These are phyloP conservation scores for Pyrus betulifolia DNA, from an alignment of 306 rosid species.

Conservation along the genomic window DNA sequence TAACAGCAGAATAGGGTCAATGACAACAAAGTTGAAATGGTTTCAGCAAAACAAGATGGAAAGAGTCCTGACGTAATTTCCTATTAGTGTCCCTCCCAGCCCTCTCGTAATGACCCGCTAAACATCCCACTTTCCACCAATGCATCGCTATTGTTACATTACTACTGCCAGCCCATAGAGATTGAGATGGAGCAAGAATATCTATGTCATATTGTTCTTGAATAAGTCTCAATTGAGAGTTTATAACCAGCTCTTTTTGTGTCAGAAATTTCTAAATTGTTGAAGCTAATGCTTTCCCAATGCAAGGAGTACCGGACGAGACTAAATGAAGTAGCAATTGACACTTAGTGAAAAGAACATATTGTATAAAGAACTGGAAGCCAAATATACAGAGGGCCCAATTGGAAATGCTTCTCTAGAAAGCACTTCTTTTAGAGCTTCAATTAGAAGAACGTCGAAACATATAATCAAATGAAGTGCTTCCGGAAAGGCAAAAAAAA, in stretches of 20 bases:
- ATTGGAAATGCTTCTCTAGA: too few species aligned
- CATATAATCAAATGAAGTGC: too few species aligned
- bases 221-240: background rate
- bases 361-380: background rate
- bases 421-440: too few species aligned
- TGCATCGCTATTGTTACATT: background rate
- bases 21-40: too few species aligned
- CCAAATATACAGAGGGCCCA: background rate
- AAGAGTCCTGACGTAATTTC: too few species aligned
- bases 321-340: background rate
- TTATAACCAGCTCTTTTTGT: background rate
- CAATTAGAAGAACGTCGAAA: too few species aligned
- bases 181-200: background rate
- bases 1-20: too few species aligned
- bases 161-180: background rate
- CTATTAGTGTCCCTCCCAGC: background rate
- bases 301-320: background rate
- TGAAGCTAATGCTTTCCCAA: background rate
- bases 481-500: too few species aligned
- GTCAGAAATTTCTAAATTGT: background rate
- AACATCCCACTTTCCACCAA: background rate
- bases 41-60: too few species aligned
- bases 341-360: background rate
- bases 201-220: background rate
- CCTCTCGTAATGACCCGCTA: background rate